Conservation (phyloP, 225 moss, liverwort and hornwort species). For the Polytrichum commune region DNA sequence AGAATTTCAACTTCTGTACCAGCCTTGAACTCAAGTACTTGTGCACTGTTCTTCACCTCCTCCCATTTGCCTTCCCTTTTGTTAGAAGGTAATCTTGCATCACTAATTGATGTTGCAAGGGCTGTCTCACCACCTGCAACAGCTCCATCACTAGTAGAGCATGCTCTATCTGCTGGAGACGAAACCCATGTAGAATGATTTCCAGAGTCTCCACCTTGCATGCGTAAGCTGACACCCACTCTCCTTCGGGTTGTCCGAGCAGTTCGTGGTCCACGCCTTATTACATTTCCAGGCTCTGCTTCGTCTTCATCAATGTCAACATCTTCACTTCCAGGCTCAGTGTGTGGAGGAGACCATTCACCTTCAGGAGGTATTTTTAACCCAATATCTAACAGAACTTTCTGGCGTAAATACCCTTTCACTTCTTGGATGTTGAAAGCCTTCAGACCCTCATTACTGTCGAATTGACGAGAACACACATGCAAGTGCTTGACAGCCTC, state of each 20-base stretch:
- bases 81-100: constrained; percentile 41
- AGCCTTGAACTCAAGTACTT: constrained; percentile 51
- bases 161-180: constrained; percentile 42
- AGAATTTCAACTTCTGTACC: constrained; percentile 79
- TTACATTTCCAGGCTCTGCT: constrained; percentile 55
- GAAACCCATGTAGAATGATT: constrained; percentile 53
- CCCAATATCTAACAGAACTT: constrained; percentile 44
- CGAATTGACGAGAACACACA: constrained; percentile 77
- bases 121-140: constrained; percentile 35
- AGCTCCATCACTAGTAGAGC: constrained; percentile 51
- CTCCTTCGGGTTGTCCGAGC: constrained; percentile 70
- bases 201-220: constrained; percentile 41
- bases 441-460: constrained; percentile 67
- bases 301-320: constrained; percentile 77
- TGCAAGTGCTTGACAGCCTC: constrained; percentile 40
- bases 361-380: constrained; percentile 33
- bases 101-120: constrained; percentile 34
- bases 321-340: constrained; percentile 77
- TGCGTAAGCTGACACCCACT: constrained; percentile 48
- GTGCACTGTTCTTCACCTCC: constrained; percentile 33
- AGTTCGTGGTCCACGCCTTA: constrained; percentile 77
- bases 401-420: constrained; percentile 73
- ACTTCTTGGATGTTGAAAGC: constrained; percentile 66
- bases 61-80: constrained; percentile 38
- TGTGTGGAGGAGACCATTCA: constrained; percentile 27